Evolutionary conservation across 306 rosid species (phyloP), one percentile per base, ranked within the genome.

Genomic region (Senna siamea): DNA sequence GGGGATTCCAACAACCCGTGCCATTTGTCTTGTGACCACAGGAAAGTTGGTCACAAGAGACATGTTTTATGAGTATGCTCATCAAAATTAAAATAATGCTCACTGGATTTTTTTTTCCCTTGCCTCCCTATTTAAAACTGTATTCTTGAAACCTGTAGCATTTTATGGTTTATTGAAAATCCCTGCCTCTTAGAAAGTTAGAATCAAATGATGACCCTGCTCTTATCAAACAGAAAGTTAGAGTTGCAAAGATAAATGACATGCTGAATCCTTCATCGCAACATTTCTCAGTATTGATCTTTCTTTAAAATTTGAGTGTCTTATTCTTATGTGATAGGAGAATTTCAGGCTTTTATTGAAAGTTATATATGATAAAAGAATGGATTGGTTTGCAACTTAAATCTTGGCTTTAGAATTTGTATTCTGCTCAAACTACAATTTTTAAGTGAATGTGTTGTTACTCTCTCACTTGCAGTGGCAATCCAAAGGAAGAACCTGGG

Each of bases 1-100:
- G 23, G 97, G 97, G 56, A 92, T 95, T 66, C 99, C 98, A 48
- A 88, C 99, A 22, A 92, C 97, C n/a, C 98, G 98, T 35, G 97
- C 93, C 26, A 93, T 95, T 26, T 92, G 93, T 83, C 93, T 95
- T 56, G 88, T 87, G 72, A 88, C 95, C 17, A 95, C 99, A 0
- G 99, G 99, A 73, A 90, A 90, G 73, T 57, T 75, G 75, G 99
- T 95, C 73, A 80, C 90, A 10, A 87, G 99, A 22, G 99, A 95
- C 78, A 92, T 95, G 96, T 95, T 95, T 70, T 95, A 95, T 75
- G 99, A 95, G 99, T 95, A 92, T 58, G 97, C 22, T 57, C 17
- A 18, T 53, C 13, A 34, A 67, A 17, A 64, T 57, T 71, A 50
- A 62, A 63, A 72, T 75, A 43, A 23, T 20, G 19, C 48, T 51